phyloP scores from a whole-genome alignment of 2,329 filamentous ascomycete species.

The Pleomassaria siparia region DNA sequence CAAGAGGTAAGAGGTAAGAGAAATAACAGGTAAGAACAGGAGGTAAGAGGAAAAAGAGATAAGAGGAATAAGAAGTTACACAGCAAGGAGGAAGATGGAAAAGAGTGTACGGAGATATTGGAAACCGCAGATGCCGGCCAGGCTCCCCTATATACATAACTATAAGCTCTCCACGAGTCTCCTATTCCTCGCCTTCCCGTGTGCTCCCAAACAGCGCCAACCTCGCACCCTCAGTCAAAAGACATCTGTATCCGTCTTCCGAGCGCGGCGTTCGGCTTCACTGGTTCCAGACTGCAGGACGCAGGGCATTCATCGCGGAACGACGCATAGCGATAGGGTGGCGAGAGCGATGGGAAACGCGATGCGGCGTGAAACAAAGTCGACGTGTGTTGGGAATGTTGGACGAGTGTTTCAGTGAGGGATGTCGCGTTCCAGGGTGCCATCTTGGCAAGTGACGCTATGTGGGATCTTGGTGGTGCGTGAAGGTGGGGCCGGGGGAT shows the following conservation, averaged over 20 bases:
- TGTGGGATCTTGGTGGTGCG: not conserved
- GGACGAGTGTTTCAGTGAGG: not conserved
- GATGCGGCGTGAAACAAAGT: not conserved
- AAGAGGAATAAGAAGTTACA: not conserved
- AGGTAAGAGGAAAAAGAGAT: not conserved
- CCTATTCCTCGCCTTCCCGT: too few species aligned
- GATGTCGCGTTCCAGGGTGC: not conserved
- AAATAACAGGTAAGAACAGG: not conserved
- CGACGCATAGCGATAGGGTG: not conserved
- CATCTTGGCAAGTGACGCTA: not conserved
- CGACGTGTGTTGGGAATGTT: conserved; percentile 1
- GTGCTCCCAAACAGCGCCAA: not conserved
- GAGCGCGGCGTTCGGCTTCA: not conserved
- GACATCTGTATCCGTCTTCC: not conserved
- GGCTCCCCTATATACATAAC: not conserved
- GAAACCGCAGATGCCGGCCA: not conserved
- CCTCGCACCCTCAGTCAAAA: not conserved
- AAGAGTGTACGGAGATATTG: not conserved
- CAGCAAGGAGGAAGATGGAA: not conserved
- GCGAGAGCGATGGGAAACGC: not conserved
- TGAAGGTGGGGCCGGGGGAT: not conserved
- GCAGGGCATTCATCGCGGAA: not conserved
- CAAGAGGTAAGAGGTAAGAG: not conserved
- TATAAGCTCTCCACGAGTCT: too few species aligned
- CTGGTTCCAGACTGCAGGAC: not conserved